Evolutionary conservation across 2,329 filamentous ascomycete genomes (phyloP), one percentile per base, ranked within the genome.

Genomic region (Claviceps lovelessii): DNA sequence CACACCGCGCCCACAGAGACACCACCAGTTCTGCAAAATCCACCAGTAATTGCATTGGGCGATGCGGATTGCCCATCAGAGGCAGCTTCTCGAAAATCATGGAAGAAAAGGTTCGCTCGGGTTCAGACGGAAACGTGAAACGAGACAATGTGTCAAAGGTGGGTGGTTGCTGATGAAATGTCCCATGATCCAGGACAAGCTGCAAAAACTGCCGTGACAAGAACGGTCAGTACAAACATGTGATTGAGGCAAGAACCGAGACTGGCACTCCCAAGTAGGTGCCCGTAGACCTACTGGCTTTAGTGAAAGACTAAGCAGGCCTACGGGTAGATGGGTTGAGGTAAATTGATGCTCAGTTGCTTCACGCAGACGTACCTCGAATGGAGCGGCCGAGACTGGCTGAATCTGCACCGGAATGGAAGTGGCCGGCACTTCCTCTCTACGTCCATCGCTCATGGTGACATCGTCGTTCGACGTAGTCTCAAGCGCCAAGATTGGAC

Each of bases 71-170:
- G 52, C 78, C 78, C 58, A 83, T 74, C 6, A 73, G 65, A 0
- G 84, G 79, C n/a, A 91, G 68, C 48, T 77, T 78, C 58, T 86
- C 81, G 53, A 88, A 78, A 35, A 90, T 77, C 28, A 83, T 73
- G 3, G 85, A 80, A 0, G 85, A 80, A 7, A 90, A 73, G 49
- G 76, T 76, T 1, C 70, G 66, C 1, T 53, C 51, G 17, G 78
- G 76, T n/a, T 80, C 72, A 0, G 85, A 86, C 1, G 85, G 83
- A 53, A 88, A 83, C 4, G 73, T 66, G 65, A 83, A 81, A 49
- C 78, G 79, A 8, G 83, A 76, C 17, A 91, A 72, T 2, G 78
- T 74, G 61, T 91, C 86, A 49, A 91, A 78, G 0, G 81, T 83
- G 17, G 84, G 75, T 3, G 81, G 76, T 46, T 79, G 76, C 17